Conservation (phyloP, 2,329 filamentous ascomycete genomes). For the Nakataea oryzae region DNA sequence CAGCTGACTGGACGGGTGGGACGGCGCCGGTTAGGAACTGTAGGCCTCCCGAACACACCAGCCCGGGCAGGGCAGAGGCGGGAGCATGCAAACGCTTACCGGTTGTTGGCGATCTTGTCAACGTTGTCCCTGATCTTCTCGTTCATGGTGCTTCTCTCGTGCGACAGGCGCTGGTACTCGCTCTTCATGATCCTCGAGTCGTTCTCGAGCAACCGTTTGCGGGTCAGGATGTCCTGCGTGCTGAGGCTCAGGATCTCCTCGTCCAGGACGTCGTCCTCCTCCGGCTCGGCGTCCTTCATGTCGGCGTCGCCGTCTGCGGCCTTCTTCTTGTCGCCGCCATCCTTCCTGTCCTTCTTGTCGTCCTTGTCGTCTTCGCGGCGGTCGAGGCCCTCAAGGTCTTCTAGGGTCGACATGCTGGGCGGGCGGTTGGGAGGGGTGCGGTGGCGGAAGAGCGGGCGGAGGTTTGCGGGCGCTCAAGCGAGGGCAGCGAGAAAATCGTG, state of each 20-base stretch:
- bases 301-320: conserved; percentile 64
- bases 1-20: conserved; percentile 61
- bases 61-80: neutral
- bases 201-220: conserved; percentile 88
- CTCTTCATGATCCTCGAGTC: conserved; percentile 98
- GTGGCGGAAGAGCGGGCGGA: neutral
- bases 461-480: neutral
- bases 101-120: conserved; percentile 98
- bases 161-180: conserved; percentile 85
- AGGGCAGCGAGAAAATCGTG: neutral
- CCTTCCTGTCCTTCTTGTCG: conserved; percentile 30
- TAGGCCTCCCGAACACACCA: neutral
- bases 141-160: conserved; percentile 91
- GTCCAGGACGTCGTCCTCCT: conserved; percentile 76
- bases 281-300: conserved; percentile 74
- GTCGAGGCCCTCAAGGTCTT: conserved; percentile 85
- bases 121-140: conserved; percentile 99
- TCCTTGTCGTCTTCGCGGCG: conserved; percentile 59
- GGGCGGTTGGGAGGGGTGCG: neutral
- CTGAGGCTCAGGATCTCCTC: conserved; percentile 86
- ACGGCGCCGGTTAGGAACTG: conserved; percentile 6
- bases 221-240: conserved; percentile 88
- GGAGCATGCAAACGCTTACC: conserved; percentile 40
- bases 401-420: conserved; percentile 70
- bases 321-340: conserved; percentile 45